Evolutionary conservation across 73 alveolate genomes (phyloP), one percentile per base, ranked within the genome.

Genomic region (Paramecium caudatum): DNA sequence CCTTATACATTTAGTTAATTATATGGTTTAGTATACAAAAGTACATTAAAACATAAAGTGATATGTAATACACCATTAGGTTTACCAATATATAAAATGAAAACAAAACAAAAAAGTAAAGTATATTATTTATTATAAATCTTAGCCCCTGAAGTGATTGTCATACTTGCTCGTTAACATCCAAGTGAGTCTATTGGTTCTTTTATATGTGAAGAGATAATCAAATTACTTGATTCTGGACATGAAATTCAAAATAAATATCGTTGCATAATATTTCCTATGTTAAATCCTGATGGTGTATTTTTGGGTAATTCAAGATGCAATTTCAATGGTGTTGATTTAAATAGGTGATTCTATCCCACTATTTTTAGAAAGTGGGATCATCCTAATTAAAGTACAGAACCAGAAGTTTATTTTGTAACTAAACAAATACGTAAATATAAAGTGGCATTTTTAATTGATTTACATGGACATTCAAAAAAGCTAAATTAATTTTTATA

Each of bases 141-240:
- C 9, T 55, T 55, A 55, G 84, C 84, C 91, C 46, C 91, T 90
- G 80, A 94, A 83, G 95, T 95, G 13, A 82, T 93, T 10, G 80
- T 95, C 30, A 63, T 95, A 16, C 90, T 92, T 13, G 98, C 97
- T 5, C 49, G 98, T 13, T 90, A 91, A 48, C 98, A 95, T 49
- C 98, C 98, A 21, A 96, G 98, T 4, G 98, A 95, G 50, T 92
- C 98, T 3, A 97, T 95, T 3, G 94, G 98, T 15, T 83, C 92
- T 25, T 70, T 19, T 2, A 39, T 83, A 8, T 61, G 86, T 23
- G 63, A 83, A 83, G 92, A 65, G 33, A 19, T 83, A 33, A 61
- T 83, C 33, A 61, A 46, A 4, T 83, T 83, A 15, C 32, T 83
- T 10, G 43, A 74, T 19, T 95, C 55, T 33, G 47, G 88, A 7